A percentile compares a stretch with the other conserved stretches of the same genome.
Conservation (phyloP, 148 eudicot genomes). For the Tetragonia tetragonoides region DNA sequence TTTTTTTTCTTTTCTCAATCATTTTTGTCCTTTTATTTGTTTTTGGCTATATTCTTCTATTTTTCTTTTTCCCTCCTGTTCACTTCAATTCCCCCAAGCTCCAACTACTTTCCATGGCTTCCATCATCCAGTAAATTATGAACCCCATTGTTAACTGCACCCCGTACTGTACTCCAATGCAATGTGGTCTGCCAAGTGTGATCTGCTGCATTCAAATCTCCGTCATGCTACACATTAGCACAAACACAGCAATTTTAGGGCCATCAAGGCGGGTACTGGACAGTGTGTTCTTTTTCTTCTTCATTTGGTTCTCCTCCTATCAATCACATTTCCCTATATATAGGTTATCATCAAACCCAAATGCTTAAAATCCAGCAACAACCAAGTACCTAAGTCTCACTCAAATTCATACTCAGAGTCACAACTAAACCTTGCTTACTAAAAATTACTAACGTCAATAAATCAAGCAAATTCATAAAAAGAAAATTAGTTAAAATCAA, state of each 20-base stretch:
- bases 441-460: not conserved
- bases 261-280: no score
- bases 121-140: no score
- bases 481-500: no score
- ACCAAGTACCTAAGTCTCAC: not conserved
- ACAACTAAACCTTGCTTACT: no score
- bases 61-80: no score
- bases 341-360: not conserved
- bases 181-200: conserved; percentile 97
- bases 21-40: no score
- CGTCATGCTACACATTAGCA: conserved; percentile 62
- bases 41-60: no score
- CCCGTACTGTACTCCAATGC: conserved; percentile 97
- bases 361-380: not conserved
- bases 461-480: not conserved
- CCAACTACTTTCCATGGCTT: no score
- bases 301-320: not conserved
- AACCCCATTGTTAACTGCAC: conserved; percentile 35
- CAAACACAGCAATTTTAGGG: not conserved
- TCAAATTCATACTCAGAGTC: not conserved
- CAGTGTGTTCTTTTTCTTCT: no score
- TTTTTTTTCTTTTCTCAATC: no score
- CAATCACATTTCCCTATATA: not conserved
- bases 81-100: no score
- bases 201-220: conserved; percentile 84